These are phyloP conservation scores for Blastobotrys capitulatus DNA, from an alignment of 1,139 yeast species.

Conservation along the genomic window DNA sequence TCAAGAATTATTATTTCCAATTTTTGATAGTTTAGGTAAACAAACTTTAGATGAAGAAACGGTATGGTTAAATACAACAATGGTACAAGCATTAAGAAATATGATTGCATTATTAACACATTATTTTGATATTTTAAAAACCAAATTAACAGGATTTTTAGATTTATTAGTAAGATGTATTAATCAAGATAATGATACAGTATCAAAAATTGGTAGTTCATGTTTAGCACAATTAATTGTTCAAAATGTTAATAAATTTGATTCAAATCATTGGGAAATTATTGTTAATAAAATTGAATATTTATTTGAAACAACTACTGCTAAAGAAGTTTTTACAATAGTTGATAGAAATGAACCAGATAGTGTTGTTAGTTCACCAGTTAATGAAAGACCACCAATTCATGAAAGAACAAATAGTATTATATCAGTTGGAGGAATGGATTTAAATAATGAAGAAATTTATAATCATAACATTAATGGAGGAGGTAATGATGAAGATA, in stretches of 20 bases:
- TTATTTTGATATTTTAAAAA: conserved; percentile 68
- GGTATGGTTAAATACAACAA: conserved; percentile 93
- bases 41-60: conserved; percentile 74
- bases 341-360: conserved; percentile 4
- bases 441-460: background rate
- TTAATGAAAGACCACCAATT: background rate
- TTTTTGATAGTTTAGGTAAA: conserved; percentile 72
- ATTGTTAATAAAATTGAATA: conserved; percentile 57
- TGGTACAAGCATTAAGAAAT: conserved; percentile 90
- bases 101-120: conserved; percentile 78
- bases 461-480: background rate
- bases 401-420: conserved; percentile 12
- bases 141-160: conserved; percentile 72
- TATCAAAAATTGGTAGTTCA: conserved; percentile 88
- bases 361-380: background rate
- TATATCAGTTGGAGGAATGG: conserved; percentile 12
- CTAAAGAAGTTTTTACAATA: conserved; percentile 66
- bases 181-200: conserved; percentile 94
- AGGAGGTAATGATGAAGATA: conserved; percentile 8
- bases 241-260: conserved; percentile 66
- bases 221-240: conserved; percentile 75
- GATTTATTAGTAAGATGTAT: conserved; percentile 78
- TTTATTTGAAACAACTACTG: conserved; percentile 78
- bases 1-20: conserved; percentile 76
- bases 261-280: conserved; percentile 66